phyloP scores from a whole-genome alignment of 306 rosid genomes.

The Pyrus betulifolia region DNA sequence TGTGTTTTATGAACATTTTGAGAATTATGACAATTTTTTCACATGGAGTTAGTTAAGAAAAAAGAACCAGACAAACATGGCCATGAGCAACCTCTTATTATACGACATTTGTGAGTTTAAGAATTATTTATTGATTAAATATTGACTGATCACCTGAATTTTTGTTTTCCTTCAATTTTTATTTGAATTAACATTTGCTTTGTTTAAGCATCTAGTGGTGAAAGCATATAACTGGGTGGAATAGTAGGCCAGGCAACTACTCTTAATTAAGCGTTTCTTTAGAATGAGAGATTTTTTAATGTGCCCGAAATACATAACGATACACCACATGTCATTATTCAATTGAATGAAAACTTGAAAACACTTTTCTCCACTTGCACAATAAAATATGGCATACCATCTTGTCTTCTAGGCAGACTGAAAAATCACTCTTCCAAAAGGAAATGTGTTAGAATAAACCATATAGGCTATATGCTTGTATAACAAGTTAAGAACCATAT shows the following conservation, averaged over 20 bases:
- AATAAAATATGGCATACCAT: too few relatives aligned
- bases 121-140: not conserved
- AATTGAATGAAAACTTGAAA: too few relatives aligned
- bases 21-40: not conserved
- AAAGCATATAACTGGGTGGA: not conserved
- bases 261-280: not conserved
- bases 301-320: fast-evolving
- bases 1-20: not conserved
- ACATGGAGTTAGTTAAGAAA: not conserved
- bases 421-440: not conserved
- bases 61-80: not conserved
- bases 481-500: too few relatives aligned
- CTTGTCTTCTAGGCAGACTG: too few relatives aligned
- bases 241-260: not conserved
- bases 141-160: not conserved
- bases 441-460: not conserved
- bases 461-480: too few relatives aligned
- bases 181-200: not conserved
- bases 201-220: not conserved
- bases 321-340: too few relatives aligned
- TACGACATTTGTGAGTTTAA: not conserved
- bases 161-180: not conserved
- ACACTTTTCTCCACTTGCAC: too few relatives aligned
- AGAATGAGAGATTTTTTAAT: not conserved
- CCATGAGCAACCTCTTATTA: not conserved